Evolutionary conservation across 106 monocot species (phyloP).

Genomic region (Dioscorea dumetorum): DNA sequence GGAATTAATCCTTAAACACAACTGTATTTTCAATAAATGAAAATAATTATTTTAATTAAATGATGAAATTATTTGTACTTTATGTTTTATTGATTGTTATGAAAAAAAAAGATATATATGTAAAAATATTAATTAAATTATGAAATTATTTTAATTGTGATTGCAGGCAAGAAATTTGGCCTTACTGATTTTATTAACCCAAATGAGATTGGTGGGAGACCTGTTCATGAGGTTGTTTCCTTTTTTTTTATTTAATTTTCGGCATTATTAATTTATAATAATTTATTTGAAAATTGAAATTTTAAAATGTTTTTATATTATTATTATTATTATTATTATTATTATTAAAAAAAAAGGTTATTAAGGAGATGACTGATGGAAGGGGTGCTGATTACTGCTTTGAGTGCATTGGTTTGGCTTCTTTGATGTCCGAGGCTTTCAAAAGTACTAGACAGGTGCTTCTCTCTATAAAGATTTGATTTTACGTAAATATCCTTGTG

Average conservation of each 20-base stretch:
- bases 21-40: too few species aligned
- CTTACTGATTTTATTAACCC: slow-evolving; percentile 84
- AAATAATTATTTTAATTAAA: too few species aligned
- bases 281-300: neutral
- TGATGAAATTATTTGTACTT: too few species aligned
- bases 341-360: slow-evolving; percentile 12
- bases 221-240: slow-evolving; percentile 33
- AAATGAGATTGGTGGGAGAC: slow-evolving; percentile 55
- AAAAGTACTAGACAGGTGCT: slow-evolving; percentile 48
- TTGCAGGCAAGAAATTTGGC: slow-evolving; percentile 83
- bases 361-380: slow-evolving; percentile 38
- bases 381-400: slow-evolving; percentile 72
- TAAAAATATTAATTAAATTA: neutral
- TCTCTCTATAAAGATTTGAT: neutral
- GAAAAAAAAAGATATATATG: neutral
- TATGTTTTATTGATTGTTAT: neutral
- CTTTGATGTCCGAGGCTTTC: slow-evolving; percentile 60
- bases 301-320: too few species aligned
- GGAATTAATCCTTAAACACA: too few species aligned
- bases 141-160: too few species aligned
- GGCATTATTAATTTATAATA: too few species aligned
- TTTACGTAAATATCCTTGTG: neutral
- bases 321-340: too few species aligned
- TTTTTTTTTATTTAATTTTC: neutral
- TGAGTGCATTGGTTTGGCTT: slow-evolving; percentile 57